Base-by-base conservation (phyloP, 768 basidiomycete genomes). In the Mycena crocata region DNA sequence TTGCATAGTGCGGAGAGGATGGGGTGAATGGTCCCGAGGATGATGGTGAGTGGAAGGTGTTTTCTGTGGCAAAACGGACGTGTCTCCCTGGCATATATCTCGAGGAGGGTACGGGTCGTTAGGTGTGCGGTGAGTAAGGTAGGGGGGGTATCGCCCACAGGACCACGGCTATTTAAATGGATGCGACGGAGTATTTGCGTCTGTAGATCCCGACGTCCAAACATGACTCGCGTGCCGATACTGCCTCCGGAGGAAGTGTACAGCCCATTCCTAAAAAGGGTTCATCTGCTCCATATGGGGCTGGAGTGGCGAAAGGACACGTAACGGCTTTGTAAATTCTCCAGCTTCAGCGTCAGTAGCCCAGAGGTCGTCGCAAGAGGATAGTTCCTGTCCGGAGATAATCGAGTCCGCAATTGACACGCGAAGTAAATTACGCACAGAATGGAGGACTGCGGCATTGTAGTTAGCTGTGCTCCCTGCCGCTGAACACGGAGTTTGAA, bases 51-150 rank as follows among this genome's bases (percentile, higher is more conserved):
- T 55, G 26, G 54, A 39, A 55, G 6, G 23, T 39, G 54, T 40
- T 55, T 40, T 37, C 39, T 10, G 32, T 21, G 32, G 51, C 19
- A 24, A 52, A 52, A 34, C 28, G 34, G 51, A 37, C 51, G 51
- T 52, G 51, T 52, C 51, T 34, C 19, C 32, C 51, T 34, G 51
- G 51, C 51, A 52, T 52, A 24, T 24, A 49, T 28, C 31, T 21
- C 10, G 21, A 24, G 21, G 44, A n/a, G n/a, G n/a, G 17, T 9
- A 37, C 17, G 37, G 17, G 37, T 37, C 10, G 10, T 37, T 37
- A 17, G 17, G 37, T 37, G 17, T 37, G 37, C 9, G 37, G 17
- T 37, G 37, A 37, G 17, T 9, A 37, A 37, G 10, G 17, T 17
- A 17, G 17, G 37, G 37, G 10, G 9, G 17, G 10, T n/a, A 9